Base-by-base conservation (phyloP, 495 filamentous ascomycete genomes). In the Neurospora pannonica region DNA sequence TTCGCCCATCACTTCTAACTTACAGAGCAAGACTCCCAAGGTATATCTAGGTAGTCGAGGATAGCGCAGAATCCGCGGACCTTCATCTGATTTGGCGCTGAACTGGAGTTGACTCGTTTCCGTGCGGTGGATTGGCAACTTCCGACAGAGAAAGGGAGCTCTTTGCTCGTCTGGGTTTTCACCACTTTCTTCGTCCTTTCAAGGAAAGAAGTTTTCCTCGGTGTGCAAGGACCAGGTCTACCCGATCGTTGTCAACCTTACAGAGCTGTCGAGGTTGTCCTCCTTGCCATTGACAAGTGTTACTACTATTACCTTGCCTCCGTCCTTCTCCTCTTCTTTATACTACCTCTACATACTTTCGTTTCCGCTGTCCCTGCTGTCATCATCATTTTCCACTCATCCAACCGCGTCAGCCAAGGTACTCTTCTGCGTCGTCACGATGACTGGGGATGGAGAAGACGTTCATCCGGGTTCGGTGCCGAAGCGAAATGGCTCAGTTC, bases 261-360 rank as follows among this genome's bases (percentile, higher is more conserved):
- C 54, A 67, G 54, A 67, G 54, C 54, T 67, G 54, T 71, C 24
- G 54, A 28, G 46, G 74, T 69, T 74, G 77, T 79, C 75, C 72
- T 75, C 72, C 70, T 38, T 69, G 21, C 37, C 60, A 24, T 38
- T 77, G 79, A 81, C 79, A 81, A 81, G 79, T 81, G 79, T 81
- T 81, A 43, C 54, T 34, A 3, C 31, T 19, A 67, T 34, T 34
- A 40, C 40, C 43, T 34, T n/a, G 46, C 34, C 24, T 69, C 72
- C 73, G 24, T 72, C 71, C 46, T 71, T 67, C 38, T 37, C 34
- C 31, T 38, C 21, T 74, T 72, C 42, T 69, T 48, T 74, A 40
- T 38, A 34, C 36, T 71, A 71, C 54, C 73, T 60, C 71, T 34
- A 34, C 42, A 67, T 15, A 36, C 42, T 72, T 37, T 34, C 42